Base-by-base conservation (phyloP, 2,329 filamentous ascomycete genomes). In the Aureobasidium mangrovei region DNA sequence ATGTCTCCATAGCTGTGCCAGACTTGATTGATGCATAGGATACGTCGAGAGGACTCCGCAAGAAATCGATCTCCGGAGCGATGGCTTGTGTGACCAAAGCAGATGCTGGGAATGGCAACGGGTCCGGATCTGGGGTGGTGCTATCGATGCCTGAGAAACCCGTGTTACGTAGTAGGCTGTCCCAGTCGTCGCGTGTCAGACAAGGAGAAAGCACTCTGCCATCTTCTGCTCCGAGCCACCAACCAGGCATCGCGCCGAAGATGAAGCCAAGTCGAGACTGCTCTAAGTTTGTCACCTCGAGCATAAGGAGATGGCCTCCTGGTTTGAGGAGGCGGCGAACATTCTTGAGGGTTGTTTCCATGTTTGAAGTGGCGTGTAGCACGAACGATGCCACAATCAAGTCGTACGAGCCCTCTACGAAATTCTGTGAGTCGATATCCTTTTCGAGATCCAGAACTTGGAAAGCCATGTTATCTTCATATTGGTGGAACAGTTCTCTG, bases 391-490 rank as follows among this genome's bases (percentile, higher is more conserved):
- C 63, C 31, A 65, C 59, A 26, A 66, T 57, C 40, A 66, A 12
- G 43, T 66, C 64, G 41, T 61, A 63, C 10, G 56, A 56, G 7
- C 51, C 57, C 56, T 80, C 76, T 4, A 72, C 44, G 0, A 78
- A 35, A 0, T 80, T 61, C 33, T 72, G 70, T 0, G 76, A 77
- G 1, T 71, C 74, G 0, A 76, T 71, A 26, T 56, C 54, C 18
- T 47, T 7, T 6, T 38, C 31, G 26, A 56, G 27, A 31, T 56
- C 54, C 2, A 56, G 48, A 12, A 41, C n/a, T 7, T 31, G 27
- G 35, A 31, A 45, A 4, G 7, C 12, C 42, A 45, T 45, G 4
- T 45, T n/a, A 12, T 45, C 12, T 32, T 31, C 28, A 32, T 31
- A 10, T n/a, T 31, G 4, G 12, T 9, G 3, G 42, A 31, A 45